Conservation (phyloP, 768 basidiomycete genomes). For the Fibroporia radiculosa region DNA sequence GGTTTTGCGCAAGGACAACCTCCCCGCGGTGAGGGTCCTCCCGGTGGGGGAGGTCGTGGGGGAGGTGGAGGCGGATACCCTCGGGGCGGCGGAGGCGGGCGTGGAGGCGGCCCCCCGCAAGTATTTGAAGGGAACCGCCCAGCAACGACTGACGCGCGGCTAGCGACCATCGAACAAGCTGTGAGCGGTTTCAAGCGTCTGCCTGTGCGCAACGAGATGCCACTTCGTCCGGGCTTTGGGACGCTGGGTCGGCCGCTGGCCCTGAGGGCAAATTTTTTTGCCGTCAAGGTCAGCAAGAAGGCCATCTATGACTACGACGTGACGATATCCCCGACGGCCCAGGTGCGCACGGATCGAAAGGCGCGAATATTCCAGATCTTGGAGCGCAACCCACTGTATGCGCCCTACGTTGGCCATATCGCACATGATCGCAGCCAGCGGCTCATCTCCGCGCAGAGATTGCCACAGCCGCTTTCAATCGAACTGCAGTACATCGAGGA, state of each 20-base stretch:
- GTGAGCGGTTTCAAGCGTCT: constrained; percentile 23
- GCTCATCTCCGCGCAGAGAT: constrained; percentile 31
- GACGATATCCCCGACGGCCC: constrained; percentile 39
- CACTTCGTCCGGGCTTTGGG: constrained; percentile 52
- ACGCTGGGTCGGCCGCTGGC: constrained; percentile 39
- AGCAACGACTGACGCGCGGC: constrained; percentile 4
- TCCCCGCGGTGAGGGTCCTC: constrained; percentile 1
- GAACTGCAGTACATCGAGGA: constrained; percentile 32
- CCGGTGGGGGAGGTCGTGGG: constrained; percentile 6
- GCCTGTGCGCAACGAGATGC: constrained; percentile 23
- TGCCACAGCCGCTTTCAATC: constrained; percentile 31
- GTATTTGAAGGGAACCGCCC: constrained; percentile 11
- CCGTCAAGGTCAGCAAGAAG: constrained; percentile 38
- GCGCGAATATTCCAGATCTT: constrained; percentile 48
- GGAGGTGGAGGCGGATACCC: constrained; percentile 3
- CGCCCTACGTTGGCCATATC: constrained; percentile 32
- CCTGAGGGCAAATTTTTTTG: constrained; percentile 59
- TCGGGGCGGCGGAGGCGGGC: constrained; percentile 6
- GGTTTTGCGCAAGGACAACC: not conserved
- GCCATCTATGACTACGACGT: constrained; percentile 49
- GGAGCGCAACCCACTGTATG: constrained; percentile 31
- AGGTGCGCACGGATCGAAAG: constrained; percentile 35
- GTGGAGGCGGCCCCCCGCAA: constrained; percentile 8
- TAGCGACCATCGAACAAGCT: constrained; percentile 13
- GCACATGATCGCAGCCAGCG: constrained; percentile 42